phyloP scores from a whole-genome alignment of 2,329 filamentous ascomycete genomes.

The Rhynchosporium secalis region DNA sequence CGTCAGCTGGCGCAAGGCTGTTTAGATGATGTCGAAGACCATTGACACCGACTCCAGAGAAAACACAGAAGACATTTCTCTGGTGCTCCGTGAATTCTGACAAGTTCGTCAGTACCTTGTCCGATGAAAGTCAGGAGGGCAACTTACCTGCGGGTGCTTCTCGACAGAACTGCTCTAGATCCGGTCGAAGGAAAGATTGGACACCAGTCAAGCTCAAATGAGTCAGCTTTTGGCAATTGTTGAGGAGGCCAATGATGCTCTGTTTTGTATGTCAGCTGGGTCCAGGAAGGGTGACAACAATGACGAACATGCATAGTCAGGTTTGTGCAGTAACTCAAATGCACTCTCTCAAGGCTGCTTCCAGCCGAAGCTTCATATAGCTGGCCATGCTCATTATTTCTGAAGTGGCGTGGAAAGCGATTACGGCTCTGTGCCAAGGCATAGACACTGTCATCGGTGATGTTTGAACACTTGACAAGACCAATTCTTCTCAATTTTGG shows the following conservation, averaged over 20 bases:
- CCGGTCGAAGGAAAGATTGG: slow-evolving; percentile 81
- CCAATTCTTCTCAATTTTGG: slow-evolving; percentile 95
- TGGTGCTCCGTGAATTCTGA: slow-evolving; percentile 93
- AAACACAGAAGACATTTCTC: slow-evolving; percentile 94
- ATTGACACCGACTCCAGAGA: slow-evolving; percentile 82
- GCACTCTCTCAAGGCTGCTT: slow-evolving; percentile 75
- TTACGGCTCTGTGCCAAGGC: slow-evolving; percentile 68
- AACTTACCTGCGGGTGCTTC: slow-evolving; percentile 71
- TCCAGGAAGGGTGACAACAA: background rate
- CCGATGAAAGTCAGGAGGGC: background rate
- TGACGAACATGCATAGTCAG: slow-evolving; percentile 73
- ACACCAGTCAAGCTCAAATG: slow-evolving; percentile 95
- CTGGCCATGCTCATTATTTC: slow-evolving; percentile 35
- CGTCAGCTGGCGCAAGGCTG: slow-evolving; percentile 54
- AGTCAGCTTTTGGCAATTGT: slow-evolving; percentile 87
- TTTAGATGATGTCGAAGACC: slow-evolving; percentile 77
- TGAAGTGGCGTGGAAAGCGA: slow-evolving; percentile 16
- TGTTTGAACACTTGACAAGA: slow-evolving; percentile 86
- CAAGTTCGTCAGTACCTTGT: slow-evolving; percentile 12
- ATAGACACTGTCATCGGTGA: slow-evolving; percentile 87
- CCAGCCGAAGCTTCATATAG: slow-evolving; percentile 24
- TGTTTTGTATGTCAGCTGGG: slow-evolving; percentile 46
- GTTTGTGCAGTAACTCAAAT: slow-evolving; percentile 91
- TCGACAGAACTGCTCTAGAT: slow-evolving; percentile 82
- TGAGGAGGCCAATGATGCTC: slow-evolving; percentile 88